Base-by-base conservation (phyloP, 2,329 filamentous ascomycete species). In the Aspergillus calidoustus region DNA sequence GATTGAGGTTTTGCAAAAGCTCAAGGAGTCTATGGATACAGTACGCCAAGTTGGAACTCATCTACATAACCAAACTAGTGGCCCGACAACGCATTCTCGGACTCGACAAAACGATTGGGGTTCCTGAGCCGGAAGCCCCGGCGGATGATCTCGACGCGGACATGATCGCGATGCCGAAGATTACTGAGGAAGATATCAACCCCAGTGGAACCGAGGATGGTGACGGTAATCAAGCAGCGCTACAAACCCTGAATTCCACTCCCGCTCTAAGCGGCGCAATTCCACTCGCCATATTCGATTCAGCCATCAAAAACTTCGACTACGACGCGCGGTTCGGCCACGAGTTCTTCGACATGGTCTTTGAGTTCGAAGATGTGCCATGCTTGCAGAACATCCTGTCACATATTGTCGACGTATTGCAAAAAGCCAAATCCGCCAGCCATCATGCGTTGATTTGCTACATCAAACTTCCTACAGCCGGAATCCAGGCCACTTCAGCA, bases 201-300 rank as follows among this genome's bases (percentile, higher is more conserved):
- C 82, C 87, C 4, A 82, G 81, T 34, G 77, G 78, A 19, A 78
- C 80, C 34, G 79, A 83, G n/a, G 84, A 83, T 28, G 82, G 81
- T 66, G 79, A 84, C 72, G 79, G 83, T 58, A 80, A 87, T 69
- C 67, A 81, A 64, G 76, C 81, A 68, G 82, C 83, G 57, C 80
- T 96, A 65, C 83, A 90, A 71, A 87, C 87, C 64, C 78, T 91
- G 17, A 84, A 85, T 43, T 81, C 83, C 60, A 94, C 93, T 52
- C 93, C 94, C 4, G 92, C 92, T 9, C 83, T 97, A 65, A 91
- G 91, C 63, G 95, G 95, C n/a, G 95, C 92, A 17, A 97, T 99
- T 68, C 93, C 95, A 2, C 86, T 93, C 59, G 93, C 94, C 44
- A 91, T 99, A 52, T 97, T 97, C 72, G 92, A 97, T 71, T 87